Evolutionary conservation across 257 asterid genomes (phyloP), one percentile per base, ranked within the genome.

Genomic region (Solanum lycopersicoides): DNA sequence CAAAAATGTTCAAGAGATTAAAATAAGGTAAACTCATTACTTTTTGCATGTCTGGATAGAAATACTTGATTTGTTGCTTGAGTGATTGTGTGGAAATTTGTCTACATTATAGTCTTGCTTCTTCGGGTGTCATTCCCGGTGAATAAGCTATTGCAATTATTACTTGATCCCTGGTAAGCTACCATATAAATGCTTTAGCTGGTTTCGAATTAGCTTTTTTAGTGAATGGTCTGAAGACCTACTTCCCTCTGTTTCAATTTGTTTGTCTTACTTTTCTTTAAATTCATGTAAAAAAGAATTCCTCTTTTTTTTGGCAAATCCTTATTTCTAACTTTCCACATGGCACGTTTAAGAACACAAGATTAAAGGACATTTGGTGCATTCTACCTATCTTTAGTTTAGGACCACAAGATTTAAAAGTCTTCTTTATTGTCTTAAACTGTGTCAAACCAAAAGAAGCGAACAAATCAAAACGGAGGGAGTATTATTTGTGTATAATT

Each of bases 1-100:
- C 88, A 91, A 94, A 89, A 93, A 97, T 88, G 98, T 97, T 88
- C 96, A 97, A 63, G 95, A 93, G 90, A 93, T 93, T 42, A 93
- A 93, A 86, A 93, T 93, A 87, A 93, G 95, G 95, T 91, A 86
- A 63, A 41, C 53, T 42, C 28, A 73, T 12, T 59, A 20, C 83
- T 50, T 50, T 59, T 82, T 82, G 68, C 30, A 50, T 50, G 45
- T 50, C 3, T 82, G 30, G 41, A 75, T n/a, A 41, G 35, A 13
- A 35, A 75, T 6, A 44, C 32, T 50, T 21, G 12, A 82, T 32
- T 50, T 82, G 69, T 32, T 82, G 85, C 69, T 30, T 82, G 68
- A 80, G 85, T 47, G 47, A 47, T 45, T 79, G 85, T 47, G 66
- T 47, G 68, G 20, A 10, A 80, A 47, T 11, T 20, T 82, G 69